A percentile compares a stretch with the other conserved stretches of the same genome.
These are phyloP conservation scores for Dichomitus squalens DNA, from an alignment of 1,284 basidiomycete species.

Conservation along the genomic window DNA sequence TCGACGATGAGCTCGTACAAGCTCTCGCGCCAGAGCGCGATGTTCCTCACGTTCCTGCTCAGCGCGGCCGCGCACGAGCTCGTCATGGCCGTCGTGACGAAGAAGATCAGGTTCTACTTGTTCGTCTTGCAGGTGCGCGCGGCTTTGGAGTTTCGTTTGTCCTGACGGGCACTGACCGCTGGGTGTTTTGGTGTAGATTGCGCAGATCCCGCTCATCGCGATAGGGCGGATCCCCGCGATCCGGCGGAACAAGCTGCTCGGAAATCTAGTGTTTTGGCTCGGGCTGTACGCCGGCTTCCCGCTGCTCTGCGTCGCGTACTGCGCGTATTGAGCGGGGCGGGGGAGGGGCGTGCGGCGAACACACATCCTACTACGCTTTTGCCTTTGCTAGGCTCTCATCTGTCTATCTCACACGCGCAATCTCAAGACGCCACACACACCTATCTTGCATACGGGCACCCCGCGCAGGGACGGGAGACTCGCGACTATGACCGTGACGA, in stretches of 20 bases:
- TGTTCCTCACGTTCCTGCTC: constrained; percentile 90
- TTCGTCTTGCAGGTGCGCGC: constrained; percentile 61
- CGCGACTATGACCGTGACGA: no score
- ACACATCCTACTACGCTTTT: neutral
- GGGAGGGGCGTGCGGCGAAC: no score
- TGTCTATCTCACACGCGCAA: no score
- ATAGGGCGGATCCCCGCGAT: constrained; percentile 77
- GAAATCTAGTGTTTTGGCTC: constrained; percentile 91
- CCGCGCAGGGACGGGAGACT: no score
- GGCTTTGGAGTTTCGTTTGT: neutral
- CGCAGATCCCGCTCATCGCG: constrained; percentile 91
- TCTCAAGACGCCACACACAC: neutral
- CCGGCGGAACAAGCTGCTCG: constrained; percentile 77
- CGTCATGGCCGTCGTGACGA: constrained; percentile 95
- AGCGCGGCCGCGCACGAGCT: constrained; percentile 91
- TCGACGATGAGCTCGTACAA: constrained; percentile 81
- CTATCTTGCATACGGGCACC: no score
- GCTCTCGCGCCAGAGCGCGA: constrained; percentile 77
- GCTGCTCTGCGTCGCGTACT: constrained; percentile 85
- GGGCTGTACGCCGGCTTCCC: constrained; percentile 92
- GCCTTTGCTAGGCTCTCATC: no score
- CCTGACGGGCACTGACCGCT: neutral
- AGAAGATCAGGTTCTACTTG: constrained; percentile 85
- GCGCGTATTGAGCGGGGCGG: constrained; percentile 61
- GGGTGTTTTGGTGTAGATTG: constrained; percentile 56